Evolutionary conservation across 1,139 yeast genomes (phyloP).

Genomic region (Taiozyma sp.): DNA sequence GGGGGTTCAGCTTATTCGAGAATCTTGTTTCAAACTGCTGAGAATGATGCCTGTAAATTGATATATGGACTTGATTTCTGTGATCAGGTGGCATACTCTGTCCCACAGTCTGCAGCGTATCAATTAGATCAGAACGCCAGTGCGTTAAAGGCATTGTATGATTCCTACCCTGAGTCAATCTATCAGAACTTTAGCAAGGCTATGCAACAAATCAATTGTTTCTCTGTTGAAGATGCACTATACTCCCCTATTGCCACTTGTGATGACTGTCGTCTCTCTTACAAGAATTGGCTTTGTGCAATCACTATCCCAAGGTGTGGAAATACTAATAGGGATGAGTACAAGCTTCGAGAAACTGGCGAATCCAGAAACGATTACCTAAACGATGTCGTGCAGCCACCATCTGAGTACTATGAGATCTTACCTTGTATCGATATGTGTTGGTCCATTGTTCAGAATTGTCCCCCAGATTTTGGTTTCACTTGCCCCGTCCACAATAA

Average conservation of each 20-base stretch:
- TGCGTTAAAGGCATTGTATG: constrained; percentile 45
- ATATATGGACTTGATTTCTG: constrained; percentile 76
- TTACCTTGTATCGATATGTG: constrained; percentile 85
- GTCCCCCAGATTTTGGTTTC: constrained; percentile 76
- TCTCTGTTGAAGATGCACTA: constrained; percentile 59
- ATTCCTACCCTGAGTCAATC: constrained; percentile 47
- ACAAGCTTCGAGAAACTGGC: constrained; percentile 41
- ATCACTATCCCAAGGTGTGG: constrained; percentile 88
- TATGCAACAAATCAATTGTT: constrained; percentile 71
- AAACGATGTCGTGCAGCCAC: constrained; percentile 52
- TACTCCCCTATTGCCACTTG: constrained; percentile 76
- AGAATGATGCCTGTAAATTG: constrained; percentile 57
- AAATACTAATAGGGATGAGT: constrained; percentile 40
- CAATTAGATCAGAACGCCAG: constrained; percentile 15
- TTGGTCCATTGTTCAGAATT: constrained; percentile 69
- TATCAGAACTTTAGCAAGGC: constrained; percentile 71
- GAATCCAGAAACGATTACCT: constrained; percentile 59
- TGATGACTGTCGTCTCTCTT: constrained; percentile 62
- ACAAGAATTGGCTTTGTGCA: constrained; percentile 86
- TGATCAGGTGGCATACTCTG: constrained; percentile 77
- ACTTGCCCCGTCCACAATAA: constrained; percentile 52
- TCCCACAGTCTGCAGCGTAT: constrained; percentile 48
- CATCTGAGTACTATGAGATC: constrained; percentile 62
- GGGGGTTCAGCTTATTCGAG: constrained; percentile 68
- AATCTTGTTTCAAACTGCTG: constrained; percentile 57